These are phyloP conservation scores for Pythium plurisporium DNA, from an alignment of 352 stramenopile species.

Conservation along the genomic window DNA sequence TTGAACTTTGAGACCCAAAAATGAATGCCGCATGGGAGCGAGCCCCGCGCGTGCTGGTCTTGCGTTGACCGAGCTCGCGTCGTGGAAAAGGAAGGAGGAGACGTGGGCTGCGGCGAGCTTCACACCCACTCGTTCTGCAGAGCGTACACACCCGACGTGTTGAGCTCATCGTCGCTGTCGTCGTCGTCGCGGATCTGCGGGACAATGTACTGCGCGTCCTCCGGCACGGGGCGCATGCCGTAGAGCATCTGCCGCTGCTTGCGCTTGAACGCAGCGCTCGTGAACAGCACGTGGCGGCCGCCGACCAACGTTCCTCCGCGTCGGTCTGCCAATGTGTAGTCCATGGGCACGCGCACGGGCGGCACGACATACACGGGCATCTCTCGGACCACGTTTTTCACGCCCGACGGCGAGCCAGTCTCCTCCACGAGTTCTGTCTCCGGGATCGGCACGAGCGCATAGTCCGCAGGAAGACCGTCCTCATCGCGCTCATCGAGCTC, in stretches of 20 bases:
- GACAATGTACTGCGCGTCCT: slow-evolving; percentile 19
- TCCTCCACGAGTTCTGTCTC: slow-evolving; percentile 8
- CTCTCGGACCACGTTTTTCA: slow-evolving; percentile 6
- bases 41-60: no score
- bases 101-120: no score
- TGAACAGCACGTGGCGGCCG: slow-evolving; percentile 46
- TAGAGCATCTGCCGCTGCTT: slow-evolving; percentile 34
- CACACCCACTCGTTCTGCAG: slow-evolving; percentile 16
- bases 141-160: slow-evolving; percentile 7
- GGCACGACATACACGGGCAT: slow-evolving; percentile 18
- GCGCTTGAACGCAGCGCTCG: slow-evolving; percentile 53
- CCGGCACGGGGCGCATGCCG: slow-evolving; percentile 34
- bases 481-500: background rate
- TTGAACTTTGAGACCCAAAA: no score
- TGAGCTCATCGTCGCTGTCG: slow-evolving; percentile 10
- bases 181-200: slow-evolving; percentile 5
- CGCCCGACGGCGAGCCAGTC: background rate
- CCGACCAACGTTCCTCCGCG: slow-evolving; percentile 46
- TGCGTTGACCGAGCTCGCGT: no score
- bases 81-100: no score
- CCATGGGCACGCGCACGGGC: slow-evolving; percentile 45
- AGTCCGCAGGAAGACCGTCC: background rate
- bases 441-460: slow-evolving; percentile 1
- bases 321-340: slow-evolving; percentile 48
- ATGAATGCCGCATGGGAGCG: no score